These are phyloP conservation scores for Agrocybe praecox DNA, from an alignment of 768 basidiomycete genomes.

Conservation along the genomic window DNA sequence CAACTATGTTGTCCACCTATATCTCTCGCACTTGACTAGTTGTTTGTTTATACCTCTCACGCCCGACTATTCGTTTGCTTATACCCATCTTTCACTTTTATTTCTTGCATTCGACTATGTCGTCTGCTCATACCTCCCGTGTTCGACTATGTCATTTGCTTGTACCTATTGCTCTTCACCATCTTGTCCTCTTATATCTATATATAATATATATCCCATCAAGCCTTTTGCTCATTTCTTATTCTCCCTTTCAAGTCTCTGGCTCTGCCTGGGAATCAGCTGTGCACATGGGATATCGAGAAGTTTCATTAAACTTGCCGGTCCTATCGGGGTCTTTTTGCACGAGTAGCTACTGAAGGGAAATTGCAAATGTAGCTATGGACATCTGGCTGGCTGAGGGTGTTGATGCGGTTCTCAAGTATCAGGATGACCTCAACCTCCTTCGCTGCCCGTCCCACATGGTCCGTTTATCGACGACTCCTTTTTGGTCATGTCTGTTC, in stretches of 20 bases:
- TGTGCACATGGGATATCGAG: constrained; percentile 30
- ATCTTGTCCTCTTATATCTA: too few relatives aligned
- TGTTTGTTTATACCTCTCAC: too few relatives aligned
- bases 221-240: too few relatives aligned
- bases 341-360: constrained; percentile 31
- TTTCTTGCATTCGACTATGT: too few relatives aligned
- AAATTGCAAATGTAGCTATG: constrained; percentile 25
- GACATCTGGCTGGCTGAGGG: constrained; percentile 29
- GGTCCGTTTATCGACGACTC: constrained; percentile 6
- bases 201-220: too few relatives aligned
- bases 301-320: constrained; percentile 35
- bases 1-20: too few relatives aligned
- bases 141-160: too few relatives aligned
- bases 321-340: constrained; percentile 29
- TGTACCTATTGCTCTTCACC: too few relatives aligned
- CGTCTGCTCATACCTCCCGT: too few relatives aligned
- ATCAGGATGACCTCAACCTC: constrained; percentile 25
- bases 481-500: constrained; percentile 9
- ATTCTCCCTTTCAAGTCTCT: constrained; percentile 23
- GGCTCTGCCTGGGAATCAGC: constrained; percentile 31
- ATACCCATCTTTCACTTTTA: too few relatives aligned
- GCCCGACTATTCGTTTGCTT: too few relatives aligned
- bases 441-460: constrained; percentile 20
- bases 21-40: too few relatives aligned
- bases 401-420: constrained; percentile 20